Evolutionary conservation across 2,329 filamentous ascomycete genomes (phyloP), one percentile per base, ranked within the genome.

Genomic region (Drechslerella dactyloides): DNA sequence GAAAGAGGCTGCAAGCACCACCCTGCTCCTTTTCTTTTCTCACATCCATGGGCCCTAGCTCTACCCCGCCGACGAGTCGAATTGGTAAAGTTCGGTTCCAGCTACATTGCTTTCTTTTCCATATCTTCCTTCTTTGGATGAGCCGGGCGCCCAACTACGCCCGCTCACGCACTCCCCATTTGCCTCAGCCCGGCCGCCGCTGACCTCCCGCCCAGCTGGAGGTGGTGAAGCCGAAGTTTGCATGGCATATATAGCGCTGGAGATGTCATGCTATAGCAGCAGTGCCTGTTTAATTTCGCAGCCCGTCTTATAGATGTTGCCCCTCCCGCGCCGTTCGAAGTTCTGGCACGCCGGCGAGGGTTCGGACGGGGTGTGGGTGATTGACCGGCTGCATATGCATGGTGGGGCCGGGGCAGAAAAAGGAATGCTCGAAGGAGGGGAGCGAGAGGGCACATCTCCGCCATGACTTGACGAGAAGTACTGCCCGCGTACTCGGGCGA

Each of bases 361-460:
- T 65, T 65, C 60, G 68, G 68, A 72, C 44, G 68, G 37, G 37
- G 59, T 48, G 54, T 56, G 63, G 62, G 65, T 69, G 66, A 70
- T 70, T 59, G 54, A 70, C 66, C 65, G 68, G 65, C 60, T 72
- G 68, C 68, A 72, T 70, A 63, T 72, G 68, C 60, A 72, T 72
- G 60, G 68, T 72, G 68, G 60, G 68, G 68, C 65, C 68, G 68
- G 68, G 64, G 54, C 64, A 61, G 64, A 69, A 63, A 70, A 70
- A 61, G 37, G 54, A 72, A 72, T 63, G 17, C 5, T 4, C 15
- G 19, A 42, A 42, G 44, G 17, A 48, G 17, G 44, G 19, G 44
- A 48, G 19, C 15, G 19, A 48, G 17, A 48, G 19, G 44, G 19
- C 15, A 42, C 13, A 17, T 42, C n/a, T 19, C 17, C 15, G 8